Evolutionary conservation across 1,284 basidiomycete genomes (phyloP).

Genomic region (Gomphus sp.): DNA sequence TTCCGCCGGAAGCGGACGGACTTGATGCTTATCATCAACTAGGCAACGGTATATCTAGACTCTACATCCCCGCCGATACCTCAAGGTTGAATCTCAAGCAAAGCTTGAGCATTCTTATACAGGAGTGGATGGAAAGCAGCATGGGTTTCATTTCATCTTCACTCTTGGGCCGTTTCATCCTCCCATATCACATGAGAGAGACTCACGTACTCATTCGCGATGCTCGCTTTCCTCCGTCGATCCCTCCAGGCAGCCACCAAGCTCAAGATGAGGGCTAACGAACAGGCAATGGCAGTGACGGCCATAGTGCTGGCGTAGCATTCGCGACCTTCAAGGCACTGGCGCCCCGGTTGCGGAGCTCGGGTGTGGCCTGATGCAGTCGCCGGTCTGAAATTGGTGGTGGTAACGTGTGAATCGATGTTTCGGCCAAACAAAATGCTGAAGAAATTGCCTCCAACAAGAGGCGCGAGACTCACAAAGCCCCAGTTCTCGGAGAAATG

Average conservation of each 20-base stretch:
- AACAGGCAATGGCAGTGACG: constrained; percentile 5
- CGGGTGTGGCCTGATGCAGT: not conserved
- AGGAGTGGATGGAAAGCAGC: too few relatives aligned
- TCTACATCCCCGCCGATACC: too few relatives aligned
- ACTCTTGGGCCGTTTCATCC: not conserved
- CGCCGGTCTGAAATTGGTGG: not conserved
- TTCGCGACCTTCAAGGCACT: constrained; percentile 5
- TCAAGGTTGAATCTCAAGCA: too few relatives aligned
- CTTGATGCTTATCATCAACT: too few relatives aligned
- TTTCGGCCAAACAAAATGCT: constrained; percentile 77
- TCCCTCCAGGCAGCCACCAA: constrained; percentile 9
- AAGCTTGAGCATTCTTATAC: too few relatives aligned
- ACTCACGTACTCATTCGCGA: not conserved
- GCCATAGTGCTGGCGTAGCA: constrained; percentile 5
- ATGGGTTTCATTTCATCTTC: not conserved
- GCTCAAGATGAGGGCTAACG: constrained; percentile 3
- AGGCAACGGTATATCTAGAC: too few relatives aligned
- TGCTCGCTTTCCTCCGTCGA: not conserved
- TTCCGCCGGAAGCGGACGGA: too few relatives aligned
- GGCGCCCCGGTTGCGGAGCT: not conserved
- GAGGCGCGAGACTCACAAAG: constrained; percentile 65
- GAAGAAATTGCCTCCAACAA: constrained; percentile 78
- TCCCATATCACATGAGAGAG: not conserved
- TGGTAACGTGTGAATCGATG: constrained; percentile 58
- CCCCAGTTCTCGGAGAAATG: constrained; percentile 86